phyloP scores from a whole-genome alignment of 257 asterid species.

The Jacaranda mimosifolia region DNA sequence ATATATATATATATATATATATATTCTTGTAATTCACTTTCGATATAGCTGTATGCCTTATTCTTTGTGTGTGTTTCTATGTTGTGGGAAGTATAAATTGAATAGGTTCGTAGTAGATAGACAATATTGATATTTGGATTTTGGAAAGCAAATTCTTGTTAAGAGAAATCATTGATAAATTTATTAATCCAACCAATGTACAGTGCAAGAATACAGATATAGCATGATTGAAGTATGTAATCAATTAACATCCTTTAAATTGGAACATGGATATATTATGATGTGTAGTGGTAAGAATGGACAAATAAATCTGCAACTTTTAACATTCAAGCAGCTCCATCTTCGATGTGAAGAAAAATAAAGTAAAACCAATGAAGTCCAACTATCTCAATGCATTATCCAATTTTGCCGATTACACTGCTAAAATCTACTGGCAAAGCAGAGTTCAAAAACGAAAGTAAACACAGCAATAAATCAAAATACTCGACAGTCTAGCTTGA shows the following conservation, averaged over 20 bases:
- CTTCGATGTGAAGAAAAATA: not conserved
- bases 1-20: not conserved
- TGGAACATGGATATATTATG: no score
- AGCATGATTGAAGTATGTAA: no score
- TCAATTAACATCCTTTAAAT: no score
- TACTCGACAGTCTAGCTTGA: not conserved
- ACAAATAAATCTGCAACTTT: not conserved
- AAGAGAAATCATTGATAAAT: no score
- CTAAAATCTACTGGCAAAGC: not conserved
- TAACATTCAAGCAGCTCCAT: not conserved
- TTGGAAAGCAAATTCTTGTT: no score
- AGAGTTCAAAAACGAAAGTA: not conserved
- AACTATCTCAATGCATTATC: not conserved
- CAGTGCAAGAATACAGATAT: no score
- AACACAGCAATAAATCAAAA: not conserved
- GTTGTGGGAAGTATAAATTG: not conserved
- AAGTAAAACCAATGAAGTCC: not conserved
- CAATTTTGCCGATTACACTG: not conserved
- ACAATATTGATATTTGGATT: no score
- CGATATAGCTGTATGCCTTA: not conserved
- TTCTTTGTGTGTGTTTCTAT: not conserved
- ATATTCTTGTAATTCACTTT: not conserved
- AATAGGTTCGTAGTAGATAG: not conserved
- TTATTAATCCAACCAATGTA: no score
- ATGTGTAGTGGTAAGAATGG: not conserved